These are phyloP conservation scores for Aphanomyces astaci DNA, from an alignment of 352 stramenopile species.

Conservation along the genomic window DNA sequence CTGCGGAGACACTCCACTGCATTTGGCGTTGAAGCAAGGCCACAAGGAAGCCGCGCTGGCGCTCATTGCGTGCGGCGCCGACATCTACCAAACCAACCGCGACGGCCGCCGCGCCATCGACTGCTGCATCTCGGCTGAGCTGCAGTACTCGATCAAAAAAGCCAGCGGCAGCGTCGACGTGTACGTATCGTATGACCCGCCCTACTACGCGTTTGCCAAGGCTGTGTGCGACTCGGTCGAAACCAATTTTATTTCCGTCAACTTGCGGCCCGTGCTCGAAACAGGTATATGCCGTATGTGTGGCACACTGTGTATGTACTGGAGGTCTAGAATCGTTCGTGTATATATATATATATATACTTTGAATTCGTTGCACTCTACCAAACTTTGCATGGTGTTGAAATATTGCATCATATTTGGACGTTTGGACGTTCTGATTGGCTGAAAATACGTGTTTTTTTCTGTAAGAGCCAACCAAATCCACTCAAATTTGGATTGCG, in stretches of 20 bases:
- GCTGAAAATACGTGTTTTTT: too few relatives aligned
- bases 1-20: constrained; percentile 60
- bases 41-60: constrained; percentile 54
- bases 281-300: neutral
- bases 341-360: too few relatives aligned
- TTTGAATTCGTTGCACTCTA: too few relatives aligned
- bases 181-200: constrained; percentile 12
- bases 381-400: too few relatives aligned
- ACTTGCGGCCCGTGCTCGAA: neutral
- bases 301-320: too few relatives aligned
- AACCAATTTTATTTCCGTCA: constrained; percentile 4
- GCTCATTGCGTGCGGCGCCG: constrained; percentile 47
- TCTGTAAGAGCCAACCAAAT: too few relatives aligned
- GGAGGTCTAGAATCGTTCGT: too few relatives aligned
- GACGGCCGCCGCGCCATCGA: constrained; percentile 73
- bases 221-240: constrained; percentile 1
- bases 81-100: constrained; percentile 60
- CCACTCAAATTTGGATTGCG: too few relatives aligned
- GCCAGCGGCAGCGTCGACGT: constrained; percentile 25
- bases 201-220: constrained; percentile 10
- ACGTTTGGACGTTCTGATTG: too few relatives aligned
- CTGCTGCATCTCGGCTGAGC: constrained; percentile 81
- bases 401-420: too few relatives aligned
- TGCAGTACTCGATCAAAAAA: constrained; percentile 81
- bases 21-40: constrained; percentile 65